Evolutionary conservation across 2,329 filamentous ascomycete genomes (phyloP), one percentile per base, ranked within the genome.

Genomic region (Escovopsis weberi): DNA sequence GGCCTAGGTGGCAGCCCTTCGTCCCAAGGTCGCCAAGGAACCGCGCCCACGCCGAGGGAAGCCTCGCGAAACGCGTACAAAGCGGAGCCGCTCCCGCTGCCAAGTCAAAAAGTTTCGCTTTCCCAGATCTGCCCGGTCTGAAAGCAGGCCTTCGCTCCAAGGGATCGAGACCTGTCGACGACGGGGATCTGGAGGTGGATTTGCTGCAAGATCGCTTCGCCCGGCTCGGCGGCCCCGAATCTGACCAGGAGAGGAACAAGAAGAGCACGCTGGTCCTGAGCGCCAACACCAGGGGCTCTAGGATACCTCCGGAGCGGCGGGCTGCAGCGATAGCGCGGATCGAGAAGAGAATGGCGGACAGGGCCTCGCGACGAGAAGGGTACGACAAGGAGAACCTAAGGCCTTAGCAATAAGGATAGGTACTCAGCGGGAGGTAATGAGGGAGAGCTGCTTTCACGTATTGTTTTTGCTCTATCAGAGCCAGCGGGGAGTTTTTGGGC

Each of bases 251-350:
- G 3, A 23, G 23, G 28, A 46, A 28, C n/a, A 12, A 37, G 12
- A 46, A 39, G 30, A 32, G 39, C 15, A 61, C 42, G 47, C 43
- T 33, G 57, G 56, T 36, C 47, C 51, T 28, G 53, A 53, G 15
- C 39, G 18, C 35, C 12, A 47, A 46, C 15, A 43, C 66, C 4
- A 66, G 64, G 45, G 63, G 64, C 19, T 59, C 57, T 6, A 23
- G 23, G 2, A 52, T 77, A 11, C 63, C 73, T 8, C 66, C 69
- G 4, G 69, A 72, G 40, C 63, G 74, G 32, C 63, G 65, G 38
- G 68, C 70, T 6, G 73, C 72, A 1, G 74, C 72, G 10, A 61
- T 74, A 41, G 74, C 72, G 36, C 60, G 72, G 7, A 65, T 78
- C 12, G 68, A 75, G 55, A 64, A 67, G 55, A 66, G 70, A 52